phyloP scores from a whole-genome alignment of 345 rosid genomes.

The Crucihimalaya himalaica region DNA sequence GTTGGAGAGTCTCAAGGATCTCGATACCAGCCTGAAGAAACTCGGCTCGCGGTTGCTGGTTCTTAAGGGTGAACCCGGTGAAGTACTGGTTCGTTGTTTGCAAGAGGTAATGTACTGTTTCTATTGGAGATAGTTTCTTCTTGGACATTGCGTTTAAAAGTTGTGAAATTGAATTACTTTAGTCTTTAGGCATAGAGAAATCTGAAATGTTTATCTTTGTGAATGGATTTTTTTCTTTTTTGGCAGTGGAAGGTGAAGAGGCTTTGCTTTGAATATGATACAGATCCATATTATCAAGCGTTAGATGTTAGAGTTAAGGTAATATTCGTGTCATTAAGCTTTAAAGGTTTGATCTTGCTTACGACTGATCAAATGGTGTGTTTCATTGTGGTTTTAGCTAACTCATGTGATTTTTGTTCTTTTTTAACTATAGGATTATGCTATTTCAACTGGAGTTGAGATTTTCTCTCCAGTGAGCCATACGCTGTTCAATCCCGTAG shows the following conservation, averaged over 20 bases:
- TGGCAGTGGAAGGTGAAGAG: conserved; percentile 74
- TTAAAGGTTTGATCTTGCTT: conserved; percentile 22
- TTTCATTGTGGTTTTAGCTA: conserved; percentile 4
- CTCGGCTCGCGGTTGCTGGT: conserved; percentile 66
- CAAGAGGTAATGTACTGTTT: conserved; percentile 49
- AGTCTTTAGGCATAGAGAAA: neutral
- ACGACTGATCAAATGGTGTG: neutral
- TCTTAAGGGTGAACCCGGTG: conserved; percentile 64
- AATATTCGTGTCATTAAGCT: neutral
- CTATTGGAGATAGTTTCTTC: too few species aligned
- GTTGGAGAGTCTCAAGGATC: conserved; percentile 75
- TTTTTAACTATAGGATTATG: conserved; percentile 48
- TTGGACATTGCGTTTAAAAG: neutral
- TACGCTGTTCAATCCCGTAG: conserved; percentile 75
- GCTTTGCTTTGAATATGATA: conserved; percentile 86
- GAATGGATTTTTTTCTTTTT: neutral
- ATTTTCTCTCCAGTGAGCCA: conserved; percentile 89
- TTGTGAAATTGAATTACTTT: neutral
- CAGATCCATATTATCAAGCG: conserved; percentile 86
- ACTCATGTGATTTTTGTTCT: neutral
- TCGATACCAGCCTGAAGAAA: conserved; percentile 60
- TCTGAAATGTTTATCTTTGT: neutral
- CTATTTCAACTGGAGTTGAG: conserved; percentile 68
- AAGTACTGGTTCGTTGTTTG: conserved; percentile 71
- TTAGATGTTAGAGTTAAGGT: conserved; percentile 75